Evolutionary conservation across 2,329 filamentous ascomycete species (phyloP).

Genomic region (Cladophialophora bantiana): DNA sequence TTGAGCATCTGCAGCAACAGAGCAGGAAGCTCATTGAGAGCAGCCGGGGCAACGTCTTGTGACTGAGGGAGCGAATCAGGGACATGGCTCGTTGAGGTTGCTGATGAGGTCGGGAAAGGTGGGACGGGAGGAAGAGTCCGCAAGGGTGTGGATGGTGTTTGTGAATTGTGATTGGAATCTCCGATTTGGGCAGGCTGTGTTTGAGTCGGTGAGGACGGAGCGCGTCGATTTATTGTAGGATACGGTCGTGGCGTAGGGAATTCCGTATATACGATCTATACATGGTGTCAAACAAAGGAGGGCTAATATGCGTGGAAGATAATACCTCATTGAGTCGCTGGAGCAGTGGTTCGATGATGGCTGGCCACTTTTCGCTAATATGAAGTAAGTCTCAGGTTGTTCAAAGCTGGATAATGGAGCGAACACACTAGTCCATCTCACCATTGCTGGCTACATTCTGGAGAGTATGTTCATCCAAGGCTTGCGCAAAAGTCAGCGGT

Average conservation of each 20-base stretch:
- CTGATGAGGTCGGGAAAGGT: slow-evolving; percentile 46
- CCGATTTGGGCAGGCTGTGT: slow-evolving; percentile 39
- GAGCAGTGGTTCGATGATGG: slow-evolving; percentile 69
- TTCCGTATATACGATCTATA: slow-evolving; percentile 74
- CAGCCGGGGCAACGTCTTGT: slow-evolving; percentile 53
- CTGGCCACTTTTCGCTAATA: slow-evolving; percentile 72
- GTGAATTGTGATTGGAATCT: slow-evolving; percentile 44
- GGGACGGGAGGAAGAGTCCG: slow-evolving; percentile 49
- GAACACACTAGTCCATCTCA: slow-evolving; percentile 63
- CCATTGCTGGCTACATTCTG: slow-evolving; percentile 65
- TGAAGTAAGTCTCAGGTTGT: slow-evolving; percentile 43
- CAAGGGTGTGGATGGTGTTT: slow-evolving; percentile 46
- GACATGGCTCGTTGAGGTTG: slow-evolving; percentile 49
- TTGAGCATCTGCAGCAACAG: slow-evolving; percentile 69
- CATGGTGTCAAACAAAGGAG: slow-evolving; percentile 13
- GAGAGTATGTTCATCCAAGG: slow-evolving; percentile 60
- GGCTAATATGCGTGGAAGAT: slow-evolving; percentile 1
- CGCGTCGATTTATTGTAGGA: slow-evolving; percentile 55
- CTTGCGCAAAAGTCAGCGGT: slow-evolving; percentile 20
- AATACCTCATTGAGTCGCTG: slow-evolving; percentile 70
- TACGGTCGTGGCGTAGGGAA: slow-evolving; percentile 71
- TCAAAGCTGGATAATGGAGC: slow-evolving; percentile 19
- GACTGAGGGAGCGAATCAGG: slow-evolving; percentile 53
- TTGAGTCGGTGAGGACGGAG: slow-evolving; percentile 41
- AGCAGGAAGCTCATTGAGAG: slow-evolving; percentile 60